Conservation (phyloP, 73 alveolate species). For the Stentor roeselii region DNA sequence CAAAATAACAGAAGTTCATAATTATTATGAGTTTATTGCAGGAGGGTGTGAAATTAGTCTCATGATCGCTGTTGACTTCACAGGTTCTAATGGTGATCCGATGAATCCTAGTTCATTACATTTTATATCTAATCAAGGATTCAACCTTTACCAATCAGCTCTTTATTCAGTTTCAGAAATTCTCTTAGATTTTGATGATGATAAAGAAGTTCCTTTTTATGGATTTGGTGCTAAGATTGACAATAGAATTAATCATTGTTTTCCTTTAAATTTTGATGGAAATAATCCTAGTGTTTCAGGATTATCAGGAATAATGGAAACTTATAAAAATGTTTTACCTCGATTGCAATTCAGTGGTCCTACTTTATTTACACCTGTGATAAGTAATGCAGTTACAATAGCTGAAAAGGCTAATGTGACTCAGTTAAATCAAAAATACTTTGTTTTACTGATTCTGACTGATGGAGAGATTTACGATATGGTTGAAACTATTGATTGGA, state of each 20-base stretch:
- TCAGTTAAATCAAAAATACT: constrained; percentile 32
- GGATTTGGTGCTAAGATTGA: constrained; percentile 75
- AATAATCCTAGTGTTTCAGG: constrained; percentile 57
- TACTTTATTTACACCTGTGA: constrained; percentile 54
- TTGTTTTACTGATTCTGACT: constrained; percentile 37
- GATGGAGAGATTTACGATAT: constrained; percentile 48
- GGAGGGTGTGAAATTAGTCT: constrained; percentile 37
- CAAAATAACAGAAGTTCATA: constrained; percentile 19
- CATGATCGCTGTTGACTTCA: constrained; percentile 36
- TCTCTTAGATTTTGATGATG: constrained; percentile 62
- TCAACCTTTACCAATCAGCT: constrained; percentile 68
- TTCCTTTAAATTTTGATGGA: constrained; percentile 56
- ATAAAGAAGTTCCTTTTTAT: constrained; percentile 73
- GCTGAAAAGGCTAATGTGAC: constrained; percentile 31
- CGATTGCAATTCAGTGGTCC: constrained; percentile 56
- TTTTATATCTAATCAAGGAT: constrained; percentile 20
- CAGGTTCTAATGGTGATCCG: constrained; percentile 31
- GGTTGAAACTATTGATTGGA: constrained; percentile 34
- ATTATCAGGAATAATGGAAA: constrained; percentile 47
- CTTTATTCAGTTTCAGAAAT: constrained; percentile 72
- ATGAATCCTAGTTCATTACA: constrained; percentile 27
- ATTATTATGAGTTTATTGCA: constrained; percentile 31
- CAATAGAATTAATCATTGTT: constrained; percentile 52
- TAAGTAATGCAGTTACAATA: constrained; percentile 14
- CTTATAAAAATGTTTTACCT: constrained; percentile 44